These are phyloP conservation scores for Asterionellopsis glacialis DNA, from an alignment of 108 stramenopile genomes.

Conservation along the genomic window DNA sequence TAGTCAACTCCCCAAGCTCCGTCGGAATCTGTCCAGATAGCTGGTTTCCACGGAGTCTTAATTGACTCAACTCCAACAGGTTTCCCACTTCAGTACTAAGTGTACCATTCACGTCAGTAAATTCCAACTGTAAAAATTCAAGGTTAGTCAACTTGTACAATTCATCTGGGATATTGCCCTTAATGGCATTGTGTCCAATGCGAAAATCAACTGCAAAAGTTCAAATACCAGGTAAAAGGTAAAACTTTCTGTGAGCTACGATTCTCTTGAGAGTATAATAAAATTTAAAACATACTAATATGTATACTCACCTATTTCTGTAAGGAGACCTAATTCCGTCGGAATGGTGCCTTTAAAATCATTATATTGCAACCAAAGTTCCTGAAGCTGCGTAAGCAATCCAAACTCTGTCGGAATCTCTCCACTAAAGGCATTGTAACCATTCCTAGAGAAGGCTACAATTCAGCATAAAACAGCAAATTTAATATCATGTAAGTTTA, in stretches of 20 bases:
- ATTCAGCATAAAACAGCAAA: background rate
- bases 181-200: background rate
- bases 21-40: slow-evolving; percentile 21
- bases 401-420: slow-evolving; percentile 37
- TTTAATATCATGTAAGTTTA: no score
- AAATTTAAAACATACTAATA: no score
- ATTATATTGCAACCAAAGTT: slow-evolving; percentile 1
- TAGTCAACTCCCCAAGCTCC: slow-evolving; percentile 7
- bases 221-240: no score
- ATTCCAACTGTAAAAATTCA: slow-evolving; percentile 17
- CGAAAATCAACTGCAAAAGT: slow-evolving; percentile 3
- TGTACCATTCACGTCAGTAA: slow-evolving; percentile 15
- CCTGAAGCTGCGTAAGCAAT: slow-evolving; percentile 22
- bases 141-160: slow-evolving; percentile 5
- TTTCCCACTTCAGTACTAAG: slow-evolving; percentile 24
- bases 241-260: no score
- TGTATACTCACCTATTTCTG: background rate
- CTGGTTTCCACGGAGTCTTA: slow-evolving; percentile 24
- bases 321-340: slow-evolving; percentile 8
- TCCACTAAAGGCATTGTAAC: slow-evolving; percentile 16
- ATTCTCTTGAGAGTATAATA: no score
- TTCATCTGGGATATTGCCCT: background rate
- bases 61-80: slow-evolving; percentile 12
- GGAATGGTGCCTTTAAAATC: slow-evolving; percentile 23
- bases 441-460: slow-evolving; percentile 4